Percentiles rank a stretch among this genome's conserved stretches.
Conservation (phyloP, 2,329 filamentous ascomycete species). For the Drechslera avenae region DNA sequence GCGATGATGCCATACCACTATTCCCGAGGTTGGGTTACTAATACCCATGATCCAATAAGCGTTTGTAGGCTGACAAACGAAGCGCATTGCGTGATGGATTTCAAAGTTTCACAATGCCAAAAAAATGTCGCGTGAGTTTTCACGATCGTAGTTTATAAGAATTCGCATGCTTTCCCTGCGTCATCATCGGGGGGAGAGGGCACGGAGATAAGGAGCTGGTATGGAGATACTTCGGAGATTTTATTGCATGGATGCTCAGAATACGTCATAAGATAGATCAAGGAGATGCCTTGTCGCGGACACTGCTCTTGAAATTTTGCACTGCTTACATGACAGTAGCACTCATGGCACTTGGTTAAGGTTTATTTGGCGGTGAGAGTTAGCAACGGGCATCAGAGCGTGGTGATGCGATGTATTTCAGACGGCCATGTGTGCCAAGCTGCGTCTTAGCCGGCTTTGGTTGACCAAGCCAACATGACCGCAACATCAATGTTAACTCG, state of each 20-base stretch:
- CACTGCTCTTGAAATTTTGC: too few species aligned
- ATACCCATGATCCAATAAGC: constrained; percentile 27
- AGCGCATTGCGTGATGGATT: constrained; percentile 29
- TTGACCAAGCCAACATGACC: too few species aligned
- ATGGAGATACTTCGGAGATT: neutral
- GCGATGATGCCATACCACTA: constrained; percentile 44
- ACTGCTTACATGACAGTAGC: too few species aligned
- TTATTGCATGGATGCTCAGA: neutral
- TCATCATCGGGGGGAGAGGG: neutral
- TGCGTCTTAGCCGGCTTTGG: too few species aligned
- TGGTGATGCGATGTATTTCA: too few species aligned
- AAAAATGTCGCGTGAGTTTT: neutral
- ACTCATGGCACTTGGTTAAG: too few species aligned
- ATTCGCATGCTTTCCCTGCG: neutral
- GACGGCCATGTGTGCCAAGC: too few species aligned
- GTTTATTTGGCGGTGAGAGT: too few species aligned
- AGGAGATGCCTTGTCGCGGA: too few species aligned
- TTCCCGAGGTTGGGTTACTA: constrained; percentile 39
- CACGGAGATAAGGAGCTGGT: constrained; percentile 1
- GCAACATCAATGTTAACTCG: too few species aligned
- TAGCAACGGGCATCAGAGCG: too few species aligned
- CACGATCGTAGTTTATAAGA: constrained; percentile 11
- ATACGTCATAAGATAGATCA: neutral
- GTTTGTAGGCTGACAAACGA: constrained; percentile 33
- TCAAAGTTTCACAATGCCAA: neutral